Percentiles rank a stretch among this genome's conserved stretches.
phyloP scores from a whole-genome alignment of 2,329 filamentous ascomycete genomes.

The Cercospora zeae-maydis region DNA sequence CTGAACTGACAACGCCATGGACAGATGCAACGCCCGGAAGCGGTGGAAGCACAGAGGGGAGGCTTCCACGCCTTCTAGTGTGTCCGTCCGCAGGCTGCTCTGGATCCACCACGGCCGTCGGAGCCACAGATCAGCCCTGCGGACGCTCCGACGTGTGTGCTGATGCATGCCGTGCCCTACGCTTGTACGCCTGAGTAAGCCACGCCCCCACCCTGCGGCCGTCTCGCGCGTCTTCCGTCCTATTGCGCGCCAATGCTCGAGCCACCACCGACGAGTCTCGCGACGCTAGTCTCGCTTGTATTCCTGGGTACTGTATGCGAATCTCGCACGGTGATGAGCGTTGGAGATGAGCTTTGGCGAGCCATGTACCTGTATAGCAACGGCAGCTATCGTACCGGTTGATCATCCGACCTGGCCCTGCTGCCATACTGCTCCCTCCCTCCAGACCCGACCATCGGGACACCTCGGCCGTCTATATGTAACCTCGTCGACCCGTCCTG shows the following conservation, averaged over 20 bases:
- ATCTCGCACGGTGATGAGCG: slow-evolving; percentile 1
- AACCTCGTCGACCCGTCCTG: background rate
- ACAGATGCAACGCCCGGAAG: background rate
- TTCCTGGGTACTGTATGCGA: background rate
- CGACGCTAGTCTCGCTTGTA: slow-evolving; percentile 1
- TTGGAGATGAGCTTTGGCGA: background rate
- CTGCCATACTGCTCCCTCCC: background rate
- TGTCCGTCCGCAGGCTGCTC: background rate
- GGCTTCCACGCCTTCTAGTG: background rate
- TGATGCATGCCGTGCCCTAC: background rate
- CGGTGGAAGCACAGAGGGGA: background rate
- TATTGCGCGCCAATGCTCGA: background rate
- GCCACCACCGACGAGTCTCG: background rate
- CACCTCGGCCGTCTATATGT: background rate
- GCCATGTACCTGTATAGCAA: background rate
- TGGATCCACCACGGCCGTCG: background rate
- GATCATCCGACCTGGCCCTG: background rate
- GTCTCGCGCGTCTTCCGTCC: background rate
- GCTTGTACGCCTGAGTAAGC: slow-evolving; percentile 5
- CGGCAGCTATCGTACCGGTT: background rate
- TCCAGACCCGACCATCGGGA: background rate
- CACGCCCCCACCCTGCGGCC: slow-evolving; percentile 1
- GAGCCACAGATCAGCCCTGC: slow-evolving; percentile 4
- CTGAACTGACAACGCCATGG: background rate
- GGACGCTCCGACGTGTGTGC: background rate